Percentiles rank a stretch among this genome's conserved stretches.
Conservation (phyloP, 2,329 filamentous ascomycete species). For the Colletotrichum filicis region DNA sequence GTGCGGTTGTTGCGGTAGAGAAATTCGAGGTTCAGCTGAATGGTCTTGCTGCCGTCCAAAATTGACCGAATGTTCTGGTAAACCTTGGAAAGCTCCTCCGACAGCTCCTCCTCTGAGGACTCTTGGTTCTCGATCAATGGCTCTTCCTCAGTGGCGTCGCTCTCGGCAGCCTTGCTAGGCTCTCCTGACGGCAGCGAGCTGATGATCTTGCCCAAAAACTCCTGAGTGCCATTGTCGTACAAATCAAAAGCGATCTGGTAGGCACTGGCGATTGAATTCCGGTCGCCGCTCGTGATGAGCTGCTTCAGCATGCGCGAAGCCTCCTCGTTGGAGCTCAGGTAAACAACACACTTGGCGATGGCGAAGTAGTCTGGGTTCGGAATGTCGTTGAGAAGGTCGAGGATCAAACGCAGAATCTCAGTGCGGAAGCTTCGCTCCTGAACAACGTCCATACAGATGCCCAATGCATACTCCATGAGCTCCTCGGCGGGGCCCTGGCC, state of each 20-base stretch:
- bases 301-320: slow-evolving; percentile 87
- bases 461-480: slow-evolving; percentile 94
- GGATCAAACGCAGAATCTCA: slow-evolving; percentile 88
- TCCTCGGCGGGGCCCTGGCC: slow-evolving; percentile 76
- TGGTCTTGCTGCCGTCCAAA: slow-evolving; percentile 90
- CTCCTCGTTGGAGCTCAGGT: slow-evolving; percentile 91
- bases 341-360: slow-evolving; percentile 97
- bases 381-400: slow-evolving; percentile 95
- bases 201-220: slow-evolving; percentile 92
- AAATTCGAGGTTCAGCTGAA: slow-evolving; percentile 95
- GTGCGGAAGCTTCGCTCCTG: slow-evolving; percentile 89
- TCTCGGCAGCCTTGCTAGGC: slow-evolving; percentile 55
- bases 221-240: slow-evolving; percentile 98
- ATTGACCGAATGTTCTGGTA: slow-evolving; percentile 74
- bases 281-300: slow-evolving; percentile 82
- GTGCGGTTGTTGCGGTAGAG: slow-evolving; percentile 95
- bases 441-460: slow-evolving; percentile 97
- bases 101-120: slow-evolving; percentile 61
- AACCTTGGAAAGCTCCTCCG: slow-evolving; percentile 64
- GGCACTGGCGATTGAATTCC: slow-evolving; percentile 82
- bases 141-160: slow-evolving; percentile 55
- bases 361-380: slow-evolving; percentile 96
- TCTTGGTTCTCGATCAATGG: slow-evolving; percentile 61
- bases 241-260: slow-evolving; percentile 99
- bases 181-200: slow-evolving; percentile 76